Conservation (phyloP, 2,329 filamentous ascomycete species). For the Aspergillus pseudonomiae region DNA sequence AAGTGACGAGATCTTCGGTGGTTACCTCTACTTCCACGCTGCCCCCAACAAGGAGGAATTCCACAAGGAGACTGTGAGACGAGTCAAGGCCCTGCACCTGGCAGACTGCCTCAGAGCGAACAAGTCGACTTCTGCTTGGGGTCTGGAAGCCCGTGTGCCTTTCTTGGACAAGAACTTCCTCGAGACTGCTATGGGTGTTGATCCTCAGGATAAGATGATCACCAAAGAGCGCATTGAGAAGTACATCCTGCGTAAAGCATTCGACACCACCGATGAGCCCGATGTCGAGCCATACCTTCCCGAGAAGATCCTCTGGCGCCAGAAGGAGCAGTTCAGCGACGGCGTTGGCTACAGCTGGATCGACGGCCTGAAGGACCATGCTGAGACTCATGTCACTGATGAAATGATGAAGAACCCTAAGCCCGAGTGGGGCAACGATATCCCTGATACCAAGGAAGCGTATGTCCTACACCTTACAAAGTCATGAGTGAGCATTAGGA, state of each 20-base stretch:
- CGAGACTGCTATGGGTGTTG: slow-evolving; percentile 88
- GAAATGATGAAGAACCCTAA: slow-evolving; percentile 99
- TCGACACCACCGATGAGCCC: slow-evolving; percentile 88
- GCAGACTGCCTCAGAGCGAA: slow-evolving; percentile 97
- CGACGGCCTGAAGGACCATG: slow-evolving; percentile 92
- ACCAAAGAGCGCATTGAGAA: slow-evolving; percentile 89
- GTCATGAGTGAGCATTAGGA: neutral
- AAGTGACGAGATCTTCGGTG: slow-evolving; percentile 96
- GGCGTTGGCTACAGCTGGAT: slow-evolving; percentile 99
- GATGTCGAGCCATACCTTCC: slow-evolving; percentile 84
- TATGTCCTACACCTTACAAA: slow-evolving; percentile 50
- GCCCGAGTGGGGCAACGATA: slow-evolving; percentile 89
- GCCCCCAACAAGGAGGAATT: slow-evolving; percentile 90
- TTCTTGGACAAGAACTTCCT: slow-evolving; percentile 99
- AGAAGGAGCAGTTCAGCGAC: slow-evolving; percentile 99
- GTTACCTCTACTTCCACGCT: slow-evolving; percentile 97
- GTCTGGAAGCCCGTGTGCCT: slow-evolving; percentile 93
- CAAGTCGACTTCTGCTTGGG: slow-evolving; percentile 98
- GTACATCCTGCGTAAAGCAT: slow-evolving; percentile 96
- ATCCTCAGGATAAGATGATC: slow-evolving; percentile 95
- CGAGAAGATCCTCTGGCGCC: slow-evolving; percentile 92
- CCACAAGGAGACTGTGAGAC: slow-evolving; percentile 90
- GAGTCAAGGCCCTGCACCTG: slow-evolving; percentile 94
- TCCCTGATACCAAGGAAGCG: slow-evolving; percentile 96
- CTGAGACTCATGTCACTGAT: slow-evolving; percentile 85